Evolutionary conservation across 257 asterid genomes (phyloP), one percentile per base, ranked within the genome.

Genomic region (Thymus mandschuricus): DNA sequence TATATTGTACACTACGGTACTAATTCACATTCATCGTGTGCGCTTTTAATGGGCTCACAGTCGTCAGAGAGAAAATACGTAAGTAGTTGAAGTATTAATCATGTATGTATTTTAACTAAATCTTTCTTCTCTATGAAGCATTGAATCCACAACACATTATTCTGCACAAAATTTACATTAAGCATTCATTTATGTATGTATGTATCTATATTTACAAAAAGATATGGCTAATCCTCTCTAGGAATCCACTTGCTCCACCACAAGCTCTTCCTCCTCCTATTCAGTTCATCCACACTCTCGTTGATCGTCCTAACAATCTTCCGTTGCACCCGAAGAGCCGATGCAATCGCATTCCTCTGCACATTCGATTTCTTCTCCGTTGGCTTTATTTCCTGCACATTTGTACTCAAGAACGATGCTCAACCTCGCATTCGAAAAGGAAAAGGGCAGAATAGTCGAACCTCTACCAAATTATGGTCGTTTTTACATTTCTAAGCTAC

Each of bases 221-320:
- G 21, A 21, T 21, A 68, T 38, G 41, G 30, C 81, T 73, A 89
- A 35, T 92, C 96, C 86, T 88, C 96, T 65, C 84, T 89, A 27
- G 98, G 97, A 79, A 92, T 92, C 98, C 98, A 89, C 68, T 84
- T 68, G 84, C 86, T 92, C 98, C 97, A 92, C 98, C 98, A 89
- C 9, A 84, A 64, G 76, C 96, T 85, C 86, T 86, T 88, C 81
- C 95, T 78, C 33, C 73, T 80, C 72, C 68, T 82, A 41, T 81
- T 86, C 35, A 88, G 86, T 69, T 92, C 95, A 76, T 84, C 96
- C 0, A 90, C 83, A 31, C 88, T 92, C 76, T 83, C 92, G 44
- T 82, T 86, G 64, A 92, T 10, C 4, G 99, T 89, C 76, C 79
- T 73, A 13, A 88, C 27, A 50, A 92, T 79, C 74, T 89, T 95